Evolutionary conservation across 306 rosid species (phyloP).

Genomic region (Vachellia pachyceras): DNA sequence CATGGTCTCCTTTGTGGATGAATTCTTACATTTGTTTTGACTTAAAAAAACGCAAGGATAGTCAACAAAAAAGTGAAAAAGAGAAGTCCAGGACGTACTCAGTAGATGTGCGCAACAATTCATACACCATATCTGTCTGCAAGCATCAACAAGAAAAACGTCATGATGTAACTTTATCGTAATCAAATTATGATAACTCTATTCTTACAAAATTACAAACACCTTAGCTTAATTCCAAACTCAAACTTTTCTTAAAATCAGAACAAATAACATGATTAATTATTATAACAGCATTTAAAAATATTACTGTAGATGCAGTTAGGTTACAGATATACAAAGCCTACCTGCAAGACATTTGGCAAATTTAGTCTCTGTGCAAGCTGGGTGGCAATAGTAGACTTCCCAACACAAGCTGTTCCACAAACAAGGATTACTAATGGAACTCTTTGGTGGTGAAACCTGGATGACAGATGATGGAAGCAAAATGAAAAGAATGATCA

Average conservation of each 20-base stretch:
- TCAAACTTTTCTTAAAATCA: neutral
- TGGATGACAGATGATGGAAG: constrained; percentile 44
- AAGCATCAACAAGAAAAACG: constrained; percentile 42
- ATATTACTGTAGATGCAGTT: constrained; percentile 20
- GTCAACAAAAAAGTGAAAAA: constrained; percentile 8
- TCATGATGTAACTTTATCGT: constrained; percentile 30
- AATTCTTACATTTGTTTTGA: neutral
- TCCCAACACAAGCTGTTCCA: constrained; percentile 98
- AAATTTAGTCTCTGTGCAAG: constrained; percentile 94
- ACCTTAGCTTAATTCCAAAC: neutral
- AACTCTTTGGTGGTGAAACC: constrained; percentile 97
- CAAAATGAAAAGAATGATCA: constrained; percentile 24
- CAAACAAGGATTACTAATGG: constrained; percentile 95
- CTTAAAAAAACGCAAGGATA: neutral
- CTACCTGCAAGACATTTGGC: constrained; percentile 95
- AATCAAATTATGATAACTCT: neutral
- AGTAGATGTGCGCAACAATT: constrained; percentile 90
- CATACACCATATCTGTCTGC: constrained; percentile 99
- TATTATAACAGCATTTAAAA: neutral
- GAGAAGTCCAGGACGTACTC: constrained; percentile 66
- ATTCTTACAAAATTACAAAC: neutral
- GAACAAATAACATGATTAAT: neutral
- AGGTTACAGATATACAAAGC: constrained; percentile 24
- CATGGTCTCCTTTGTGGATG: constrained; percentile 30
- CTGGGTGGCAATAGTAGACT: constrained; percentile 97